Percentiles rank a stretch among this genome's conserved stretches.
Evolutionary conservation across 2,329 filamentous ascomycete genomes (phyloP).

Genomic region (Colletotrichum sp.): DNA sequence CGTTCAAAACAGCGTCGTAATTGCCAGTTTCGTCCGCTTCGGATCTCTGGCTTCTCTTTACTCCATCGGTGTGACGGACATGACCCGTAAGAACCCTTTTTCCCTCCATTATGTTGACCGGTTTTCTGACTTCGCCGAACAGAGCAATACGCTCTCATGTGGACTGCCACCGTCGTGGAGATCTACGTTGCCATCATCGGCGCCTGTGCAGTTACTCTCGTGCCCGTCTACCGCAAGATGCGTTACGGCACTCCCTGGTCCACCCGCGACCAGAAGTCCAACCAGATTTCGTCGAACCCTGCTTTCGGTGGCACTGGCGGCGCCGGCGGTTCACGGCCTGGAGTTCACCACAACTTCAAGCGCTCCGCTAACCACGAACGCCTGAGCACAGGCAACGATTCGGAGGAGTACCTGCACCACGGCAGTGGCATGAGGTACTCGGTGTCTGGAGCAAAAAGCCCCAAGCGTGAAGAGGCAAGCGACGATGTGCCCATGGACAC

Average conservation of each 20-base stretch:
- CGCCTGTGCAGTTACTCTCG: slow-evolving; percentile 1
- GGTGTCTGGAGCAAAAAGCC: neutral
- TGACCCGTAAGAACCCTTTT: neutral
- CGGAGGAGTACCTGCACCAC: neutral
- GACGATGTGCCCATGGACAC: neutral
- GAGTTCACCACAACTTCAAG: neutral
- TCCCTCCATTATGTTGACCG: neutral
- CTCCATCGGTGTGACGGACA: neutral
- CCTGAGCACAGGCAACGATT: neutral
- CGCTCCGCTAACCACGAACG: neutral
- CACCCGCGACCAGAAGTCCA: neutral
- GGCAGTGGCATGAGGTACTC: neutral
- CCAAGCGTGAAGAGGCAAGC: neutral
- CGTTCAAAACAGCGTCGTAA: neutral
- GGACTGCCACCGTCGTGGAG: slow-evolving; percentile 6
- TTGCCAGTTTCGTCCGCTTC: slow-evolving; percentile 2
- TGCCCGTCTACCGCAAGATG: neutral
- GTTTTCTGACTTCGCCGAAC: neutral
- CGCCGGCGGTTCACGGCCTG: neutral
- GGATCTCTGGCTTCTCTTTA: slow-evolving; percentile 2
- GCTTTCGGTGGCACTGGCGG: neutral
- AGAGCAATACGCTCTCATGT: slow-evolving; percentile 10
- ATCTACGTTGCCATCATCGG: slow-evolving; percentile 6
- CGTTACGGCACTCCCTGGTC: slow-evolving; percentile 6
- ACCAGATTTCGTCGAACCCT: neutral